A percentile compares a stretch with the other conserved stretches of the same genome.
Conservation (phyloP, 345 rosid species). For the Lepidium sativum region DNA sequence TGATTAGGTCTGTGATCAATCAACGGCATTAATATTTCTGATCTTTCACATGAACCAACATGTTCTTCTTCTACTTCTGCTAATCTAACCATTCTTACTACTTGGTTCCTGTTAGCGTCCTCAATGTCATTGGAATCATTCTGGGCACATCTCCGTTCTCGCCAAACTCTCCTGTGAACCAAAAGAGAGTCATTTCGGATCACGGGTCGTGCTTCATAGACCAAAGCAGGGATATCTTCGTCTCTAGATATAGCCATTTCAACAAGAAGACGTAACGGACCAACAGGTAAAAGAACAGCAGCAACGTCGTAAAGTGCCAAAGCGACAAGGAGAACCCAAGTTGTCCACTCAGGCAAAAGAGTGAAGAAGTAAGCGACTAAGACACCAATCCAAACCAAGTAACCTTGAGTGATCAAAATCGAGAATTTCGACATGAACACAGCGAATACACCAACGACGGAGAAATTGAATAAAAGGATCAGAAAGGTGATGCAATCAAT, state of each 20-base stretch:
- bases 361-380: slow-evolving; percentile 94
- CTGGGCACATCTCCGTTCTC: slow-evolving; percentile 38
- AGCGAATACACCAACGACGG: slow-evolving; percentile 78
- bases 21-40: slow-evolving; percentile 58
- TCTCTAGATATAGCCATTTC: slow-evolving; percentile 95
- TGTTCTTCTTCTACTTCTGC: slow-evolving; percentile 36
- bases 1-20: slow-evolving; percentile 36
- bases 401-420: slow-evolving; percentile 70
- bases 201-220: slow-evolving; percentile 86
- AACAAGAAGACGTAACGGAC: slow-evolving; percentile 77
- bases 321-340: slow-evolving; percentile 80
- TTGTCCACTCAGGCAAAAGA: slow-evolving; percentile 88
- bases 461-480: slow-evolving; percentile 59
- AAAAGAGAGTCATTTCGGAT: slow-evolving; percentile 30
- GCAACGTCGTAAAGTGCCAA: slow-evolving; percentile 85
- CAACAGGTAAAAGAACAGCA: slow-evolving; percentile 89
- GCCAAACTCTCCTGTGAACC: slow-evolving; percentile 67
- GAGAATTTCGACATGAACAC: slow-evolving; percentile 87
- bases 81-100: slow-evolving; percentile 26
- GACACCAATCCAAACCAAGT: slow-evolving; percentile 76
- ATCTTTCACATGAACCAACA: slow-evolving; percentile 22
- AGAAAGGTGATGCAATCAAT: slow-evolving; percentile 58
- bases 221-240: slow-evolving; percentile 93
- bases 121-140: slow-evolving; percentile 13
- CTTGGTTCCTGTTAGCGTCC: neutral